Conservation (phyloP, 2,329 filamentous ascomycete species). For the Blastomyces percursus region DNA sequence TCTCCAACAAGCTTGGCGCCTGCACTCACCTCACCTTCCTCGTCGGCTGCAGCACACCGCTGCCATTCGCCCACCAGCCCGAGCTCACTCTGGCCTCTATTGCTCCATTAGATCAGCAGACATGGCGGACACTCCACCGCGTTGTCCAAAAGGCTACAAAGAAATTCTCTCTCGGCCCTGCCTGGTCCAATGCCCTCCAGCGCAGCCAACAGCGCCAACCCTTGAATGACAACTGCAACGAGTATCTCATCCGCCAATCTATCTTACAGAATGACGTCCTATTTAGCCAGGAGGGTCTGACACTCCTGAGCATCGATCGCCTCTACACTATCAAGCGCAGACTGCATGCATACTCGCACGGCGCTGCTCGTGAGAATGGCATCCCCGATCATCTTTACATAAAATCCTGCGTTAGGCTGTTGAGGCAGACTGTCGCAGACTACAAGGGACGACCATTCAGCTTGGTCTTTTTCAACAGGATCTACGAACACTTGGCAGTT, state of each 20-base stretch:
- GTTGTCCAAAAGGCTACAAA: constrained; percentile 27
- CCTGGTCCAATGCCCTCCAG: constrained; percentile 30
- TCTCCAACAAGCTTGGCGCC: constrained; percentile 32
- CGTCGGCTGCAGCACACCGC: constrained; percentile 31
- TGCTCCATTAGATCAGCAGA: constrained; percentile 22
- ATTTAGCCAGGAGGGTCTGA: constrained; percentile 35
- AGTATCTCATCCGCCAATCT: constrained; percentile 34
- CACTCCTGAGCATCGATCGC: constrained; percentile 35
- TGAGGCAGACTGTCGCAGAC: constrained; percentile 32
- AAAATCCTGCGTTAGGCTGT: constrained; percentile 30
- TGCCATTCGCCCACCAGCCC: constrained; percentile 28
- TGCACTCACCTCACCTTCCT: constrained; percentile 31
- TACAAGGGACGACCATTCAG: constrained; percentile 34
- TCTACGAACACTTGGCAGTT: constrained; percentile 34
- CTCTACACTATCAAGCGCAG: constrained; percentile 37
- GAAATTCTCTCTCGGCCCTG: constrained; percentile 29
- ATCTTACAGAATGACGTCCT: constrained; percentile 36
- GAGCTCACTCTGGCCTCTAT: constrained; percentile 32
- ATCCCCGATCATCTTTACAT: constrained; percentile 27
- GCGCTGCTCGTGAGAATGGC: constrained; percentile 8
- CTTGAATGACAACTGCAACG: constrained; percentile 19
- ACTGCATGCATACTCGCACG: constrained; percentile 28
- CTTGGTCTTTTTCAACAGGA: constrained; percentile 33
- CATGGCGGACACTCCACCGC: constrained; percentile 24
- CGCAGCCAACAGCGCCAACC: constrained; percentile 26